These are phyloP conservation scores for Ailanthus altissimus DNA, from an alignment of 345 rosid genomes.

Conservation along the genomic window DNA sequence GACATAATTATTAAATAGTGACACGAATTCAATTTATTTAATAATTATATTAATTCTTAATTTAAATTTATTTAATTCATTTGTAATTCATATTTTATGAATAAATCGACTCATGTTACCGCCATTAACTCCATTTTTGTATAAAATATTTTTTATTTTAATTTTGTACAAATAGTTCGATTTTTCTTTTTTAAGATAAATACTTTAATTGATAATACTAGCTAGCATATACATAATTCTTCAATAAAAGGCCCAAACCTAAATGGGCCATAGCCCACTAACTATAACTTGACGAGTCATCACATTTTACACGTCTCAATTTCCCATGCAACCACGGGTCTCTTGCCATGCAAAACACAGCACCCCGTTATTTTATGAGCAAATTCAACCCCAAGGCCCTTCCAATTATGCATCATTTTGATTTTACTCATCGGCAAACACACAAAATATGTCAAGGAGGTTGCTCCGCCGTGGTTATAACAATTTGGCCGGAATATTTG, in stretches of 20 bases:
- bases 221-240: too few relatives aligned
- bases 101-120: too few relatives aligned
- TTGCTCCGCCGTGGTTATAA: constrained; percentile 33
- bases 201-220: too few relatives aligned
- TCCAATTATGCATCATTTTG: background rate
- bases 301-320: background rate
- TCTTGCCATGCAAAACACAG: background rate
- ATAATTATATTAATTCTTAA: too few relatives aligned
- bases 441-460: constrained; percentile 26
- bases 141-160: too few relatives aligned
- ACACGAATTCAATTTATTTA: too few relatives aligned
- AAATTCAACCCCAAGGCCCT: background rate
- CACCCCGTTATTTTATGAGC: background rate
- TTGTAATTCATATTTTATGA: too few relatives aligned
- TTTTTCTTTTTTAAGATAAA: too few relatives aligned
- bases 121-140: too few relatives aligned
- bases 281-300: background rate
- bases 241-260: background rate
- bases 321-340: constrained; percentile 6
- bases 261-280: background rate
- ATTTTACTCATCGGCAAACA: background rate
- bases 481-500: constrained; percentile 16
- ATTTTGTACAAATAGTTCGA: too few relatives aligned
- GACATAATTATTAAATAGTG: too few relatives aligned
- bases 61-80: too few relatives aligned